Percentiles rank a stretch among this genome's conserved stretches.
Evolutionary conservation across 768 basidiomycete species (phyloP).

Genomic region (Lactarius tabidus): DNA sequence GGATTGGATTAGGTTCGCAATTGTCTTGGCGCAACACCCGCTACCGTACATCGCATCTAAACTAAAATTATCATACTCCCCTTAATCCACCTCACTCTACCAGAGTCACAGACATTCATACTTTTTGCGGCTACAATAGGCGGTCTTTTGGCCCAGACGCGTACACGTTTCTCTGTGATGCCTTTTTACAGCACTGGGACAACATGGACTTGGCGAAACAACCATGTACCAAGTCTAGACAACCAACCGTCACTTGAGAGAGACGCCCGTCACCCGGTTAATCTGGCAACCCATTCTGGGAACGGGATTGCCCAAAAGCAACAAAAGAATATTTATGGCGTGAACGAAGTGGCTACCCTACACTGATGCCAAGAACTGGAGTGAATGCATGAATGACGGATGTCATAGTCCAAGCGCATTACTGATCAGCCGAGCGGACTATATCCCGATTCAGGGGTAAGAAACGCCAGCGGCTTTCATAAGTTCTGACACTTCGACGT

Average conservation of each 20-base stretch:
- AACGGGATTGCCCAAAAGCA: background rate
- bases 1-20: background rate
- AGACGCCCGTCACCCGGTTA: background rate
- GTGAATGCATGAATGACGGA: background rate
- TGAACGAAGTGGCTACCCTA: background rate
- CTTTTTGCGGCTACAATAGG: background rate
- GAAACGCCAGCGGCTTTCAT: constrained; percentile 22
- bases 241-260: background rate
- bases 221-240: background rate
- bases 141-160: background rate
- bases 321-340: background rate
- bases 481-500: constrained; percentile 22
- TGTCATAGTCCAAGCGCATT: background rate
- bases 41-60: background rate
- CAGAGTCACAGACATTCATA: background rate
- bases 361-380: background rate
- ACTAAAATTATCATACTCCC: background rate
- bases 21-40: background rate
- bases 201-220: background rate
- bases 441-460: constrained; percentile 26
- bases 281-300: background rate
- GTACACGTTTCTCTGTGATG: background rate
- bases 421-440: background rate
- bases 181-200: background rate
- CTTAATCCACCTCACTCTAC: background rate